phyloP scores from a whole-genome alignment of 2,329 filamentous ascomycete species.

The Sclerotiophoma versabilis region DNA sequence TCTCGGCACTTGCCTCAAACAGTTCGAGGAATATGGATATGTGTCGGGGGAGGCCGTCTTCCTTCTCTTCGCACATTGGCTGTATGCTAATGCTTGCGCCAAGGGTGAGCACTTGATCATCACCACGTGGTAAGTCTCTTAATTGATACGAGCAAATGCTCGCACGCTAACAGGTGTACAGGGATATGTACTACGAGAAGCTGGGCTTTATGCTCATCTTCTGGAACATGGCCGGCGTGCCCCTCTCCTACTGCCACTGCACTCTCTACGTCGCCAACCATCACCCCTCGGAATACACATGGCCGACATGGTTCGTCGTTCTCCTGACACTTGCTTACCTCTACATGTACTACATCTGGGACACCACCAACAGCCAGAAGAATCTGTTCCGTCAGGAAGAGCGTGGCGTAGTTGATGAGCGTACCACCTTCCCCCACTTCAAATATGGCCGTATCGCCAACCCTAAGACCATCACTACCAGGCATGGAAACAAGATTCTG shows the following conservation, averaged over 20 bases:
- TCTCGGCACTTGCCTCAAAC: conserved; percentile 77
- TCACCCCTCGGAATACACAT: conserved; percentile 76
- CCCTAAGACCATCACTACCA: conserved; percentile 77
- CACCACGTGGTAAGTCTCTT: conserved; percentile 71
- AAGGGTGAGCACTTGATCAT: conserved; percentile 93
- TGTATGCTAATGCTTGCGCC: conserved; percentile 90
- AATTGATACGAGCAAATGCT: not conserved
- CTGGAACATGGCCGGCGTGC: conserved; percentile 94
- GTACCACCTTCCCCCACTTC: conserved; percentile 88
- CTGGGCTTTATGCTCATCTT: conserved; percentile 98
- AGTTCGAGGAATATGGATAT: conserved; percentile 85
- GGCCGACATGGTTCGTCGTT: conserved; percentile 72
- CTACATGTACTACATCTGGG: conserved; percentile 90
- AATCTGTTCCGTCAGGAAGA: conserved; percentile 87
- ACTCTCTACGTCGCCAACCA: conserved; percentile 89
- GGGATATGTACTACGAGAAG: conserved; percentile 97
- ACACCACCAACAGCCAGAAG: conserved; percentile 91
- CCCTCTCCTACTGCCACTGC: conserved; percentile 91
- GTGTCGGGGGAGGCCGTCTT: conserved; percentile 86
- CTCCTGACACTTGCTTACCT: conserved; percentile 75
- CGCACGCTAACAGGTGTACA: conserved; percentile 33
- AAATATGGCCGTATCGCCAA: conserved; percentile 85
- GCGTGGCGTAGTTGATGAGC: conserved; percentile 70
- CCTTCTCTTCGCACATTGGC: conserved; percentile 85
- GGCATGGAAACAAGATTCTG: conserved; percentile 77